Evolutionary conservation across 257 asterid species (phyloP), one percentile per base, ranked within the genome.

Genomic region (Solanum habrochaites): DNA sequence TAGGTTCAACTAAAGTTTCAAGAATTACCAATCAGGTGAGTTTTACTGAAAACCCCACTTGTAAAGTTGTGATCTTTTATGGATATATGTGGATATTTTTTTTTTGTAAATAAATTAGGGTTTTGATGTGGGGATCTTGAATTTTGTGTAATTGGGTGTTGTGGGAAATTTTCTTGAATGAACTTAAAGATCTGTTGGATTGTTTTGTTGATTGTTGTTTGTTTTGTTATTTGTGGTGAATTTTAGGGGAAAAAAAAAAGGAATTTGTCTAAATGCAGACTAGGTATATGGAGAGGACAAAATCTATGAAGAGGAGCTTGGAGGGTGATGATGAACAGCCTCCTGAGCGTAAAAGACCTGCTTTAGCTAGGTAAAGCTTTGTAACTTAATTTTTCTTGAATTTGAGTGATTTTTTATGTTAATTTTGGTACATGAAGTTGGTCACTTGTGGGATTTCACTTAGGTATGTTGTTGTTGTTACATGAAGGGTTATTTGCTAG

Each of bases 251-350:
- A 31, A 2, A 11, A 43, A 47, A 39, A 11, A 85, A 82, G 90
- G 72, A 35, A 52, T 35, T 85, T 85, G 89, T 86, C 91, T 73
- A 89, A 92, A 97, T 97, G 99, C 98, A 94, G 91, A 95, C 98
- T 40, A 94, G 99, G 93, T 90, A 90, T 89, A 95, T 93, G 96
- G 96, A 95, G 89, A 94, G 98, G 90, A 92, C 93, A 16, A 92
- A 93, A 83, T 94, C 97, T 14, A 93, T 95, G 95, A 93, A 97
- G 92, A 93, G 99, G 93, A 91, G 90, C 87, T 90, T 94, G 92
- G 99, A 97, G 39, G 92, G 93, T 58, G 97, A 90, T 47, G 97
- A 91, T 11, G 94, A 89, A 73, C 92, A 92, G 88, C 98, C 93
- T 88, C 98, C 91, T 8, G 98, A 91, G 87, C 89, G 93, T 64